phyloP scores from a whole-genome alignment of 108 stramenopile species.

The Cyclostephanos tholiformis region DNA sequence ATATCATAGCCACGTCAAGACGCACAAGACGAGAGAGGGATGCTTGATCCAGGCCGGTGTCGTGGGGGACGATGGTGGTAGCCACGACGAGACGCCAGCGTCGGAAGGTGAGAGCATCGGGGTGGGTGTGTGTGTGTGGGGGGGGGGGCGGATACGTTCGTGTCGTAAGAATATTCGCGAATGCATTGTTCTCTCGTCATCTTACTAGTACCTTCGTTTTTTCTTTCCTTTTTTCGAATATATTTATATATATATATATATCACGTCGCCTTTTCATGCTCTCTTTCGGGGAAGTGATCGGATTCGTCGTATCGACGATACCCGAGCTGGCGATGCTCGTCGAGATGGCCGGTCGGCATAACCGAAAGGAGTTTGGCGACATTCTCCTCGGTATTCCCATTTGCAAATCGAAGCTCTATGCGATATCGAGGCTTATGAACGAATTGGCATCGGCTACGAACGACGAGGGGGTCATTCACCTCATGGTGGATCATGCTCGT shows the following conservation, averaged over 20 bases:
- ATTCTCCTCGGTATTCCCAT: slow-evolving; percentile 41
- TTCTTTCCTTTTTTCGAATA: neutral
- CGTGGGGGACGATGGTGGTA: neutral
- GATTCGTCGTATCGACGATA: slow-evolving; percentile 46
- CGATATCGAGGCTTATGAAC: slow-evolving; percentile 10
- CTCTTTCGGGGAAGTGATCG: slow-evolving; percentile 12
- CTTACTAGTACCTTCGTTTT: neutral
- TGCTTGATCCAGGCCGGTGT: slow-evolving; percentile 36
- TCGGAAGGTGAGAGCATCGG: neutral
- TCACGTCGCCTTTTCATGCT: too few species aligned
- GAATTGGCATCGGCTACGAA: slow-evolving; percentile 19
- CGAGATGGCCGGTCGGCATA: slow-evolving; percentile 9
- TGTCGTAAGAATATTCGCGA: neutral
- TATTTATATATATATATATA: too few species aligned
- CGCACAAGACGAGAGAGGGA: slow-evolving; percentile 48
- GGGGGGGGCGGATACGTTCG: neutral
- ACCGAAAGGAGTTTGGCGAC: slow-evolving; percentile 23
- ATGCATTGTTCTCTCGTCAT: neutral
- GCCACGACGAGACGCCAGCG: neutral
- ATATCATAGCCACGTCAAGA: slow-evolving; percentile 38
- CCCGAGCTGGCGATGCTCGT: slow-evolving; percentile 35
- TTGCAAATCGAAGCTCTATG: slow-evolving; percentile 24
- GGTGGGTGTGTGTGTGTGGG: neutral
- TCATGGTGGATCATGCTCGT: slow-evolving; percentile 27
- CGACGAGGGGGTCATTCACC: slow-evolving; percentile 24